A percentile compares a stretch with the other conserved stretches of the same genome.
Evolutionary conservation across 2,329 filamentous ascomycete genomes (phyloP).

Genomic region (Talaromyces marneffei): DNA sequence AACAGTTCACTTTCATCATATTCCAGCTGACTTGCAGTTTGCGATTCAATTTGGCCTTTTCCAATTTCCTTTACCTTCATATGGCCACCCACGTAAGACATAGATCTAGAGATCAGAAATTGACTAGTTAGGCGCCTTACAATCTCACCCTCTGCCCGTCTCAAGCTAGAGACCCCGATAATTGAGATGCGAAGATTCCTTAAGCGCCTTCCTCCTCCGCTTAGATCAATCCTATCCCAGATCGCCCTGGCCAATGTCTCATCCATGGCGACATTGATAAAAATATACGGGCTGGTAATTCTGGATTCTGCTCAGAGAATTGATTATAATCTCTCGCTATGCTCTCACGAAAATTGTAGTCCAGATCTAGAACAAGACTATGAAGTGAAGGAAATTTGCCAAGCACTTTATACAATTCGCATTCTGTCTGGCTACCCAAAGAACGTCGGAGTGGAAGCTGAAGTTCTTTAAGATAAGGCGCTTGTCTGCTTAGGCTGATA

Average conservation of each 20-base stretch:
- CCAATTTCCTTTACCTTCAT: background rate
- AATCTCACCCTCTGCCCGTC: background rate
- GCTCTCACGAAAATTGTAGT: constrained; percentile 3
- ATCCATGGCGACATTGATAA: constrained; percentile 16
- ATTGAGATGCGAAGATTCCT: background rate
- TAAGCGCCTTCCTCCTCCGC: background rate
- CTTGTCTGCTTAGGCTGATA: constrained; percentile 4
- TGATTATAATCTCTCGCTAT: background rate
- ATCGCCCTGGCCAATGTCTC: constrained; percentile 12
- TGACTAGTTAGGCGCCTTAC: background rate
- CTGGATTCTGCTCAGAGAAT: constrained; percentile 1
- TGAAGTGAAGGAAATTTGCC: constrained; percentile 12
- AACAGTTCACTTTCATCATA: background rate
- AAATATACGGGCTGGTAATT: background rate
- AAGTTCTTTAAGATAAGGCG: constrained; percentile 13
- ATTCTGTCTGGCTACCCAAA: constrained; percentile 12
- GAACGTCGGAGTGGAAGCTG: constrained; percentile 13
- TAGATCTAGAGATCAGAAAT: background rate
- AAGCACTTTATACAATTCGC: constrained; percentile 15
- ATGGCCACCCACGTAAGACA: background rate
- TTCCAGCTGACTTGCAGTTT: background rate
- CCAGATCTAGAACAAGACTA: constrained; percentile 11
- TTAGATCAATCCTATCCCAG: constrained; percentile 12
- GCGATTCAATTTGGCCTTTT: background rate
- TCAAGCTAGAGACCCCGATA: background rate